Base-by-base conservation (phyloP, 306 rosid genomes). In the Trifolium fragiferum region DNA sequence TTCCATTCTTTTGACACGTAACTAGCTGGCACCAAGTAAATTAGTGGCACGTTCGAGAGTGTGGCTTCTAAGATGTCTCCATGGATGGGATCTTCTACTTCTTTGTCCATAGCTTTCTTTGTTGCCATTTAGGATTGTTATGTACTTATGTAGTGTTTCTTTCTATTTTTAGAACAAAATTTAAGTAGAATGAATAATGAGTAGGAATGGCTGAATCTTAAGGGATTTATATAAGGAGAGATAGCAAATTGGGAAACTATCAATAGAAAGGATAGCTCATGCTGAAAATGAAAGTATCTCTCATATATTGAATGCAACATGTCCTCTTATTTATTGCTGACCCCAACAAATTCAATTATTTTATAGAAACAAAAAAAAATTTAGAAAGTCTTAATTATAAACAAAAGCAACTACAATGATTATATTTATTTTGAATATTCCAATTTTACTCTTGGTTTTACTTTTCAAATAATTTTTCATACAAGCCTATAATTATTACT, bases 1-100 rank as follows among this genome's bases (percentile, higher is more conserved):
- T 73, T 74, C 97, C 96, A 92, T 1, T 84, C 12, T 5, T 63
- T 76, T 16, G 93, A 90, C 51, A 92, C 96, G 53, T 19, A 81
- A 33, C 77, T 66, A 3, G 88, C 84, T 1, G 90, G 71, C 0
- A 85, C 80, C 10, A 92, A 80, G 33, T 92, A 64, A 70, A 85
- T 57, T 51, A 92, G 88, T 2, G 88, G 93, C 35, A 92, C 84
- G 77, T 73, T 80, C 2, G 91, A 85, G 30, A 92, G 67, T 11
- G 88, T 58, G 43, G 73, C 21, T 50, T 92, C 96, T 50, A 92
- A 50, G 67, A 85, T 18, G 65, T 92, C 92, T 23, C 88, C 85
- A 2, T 85, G 76, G n/a, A 88, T 73, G 0, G 85, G 80, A 23
- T 87, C 76, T 81, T 78, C 84, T 54, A 20, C 71, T 23, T 53